A percentile compares a stretch with the other conserved stretches of the same genome.
Evolutionary conservation across 352 stramenopile genomes (phyloP).

Genomic region (Elongisporangium undulatum): DNA sequence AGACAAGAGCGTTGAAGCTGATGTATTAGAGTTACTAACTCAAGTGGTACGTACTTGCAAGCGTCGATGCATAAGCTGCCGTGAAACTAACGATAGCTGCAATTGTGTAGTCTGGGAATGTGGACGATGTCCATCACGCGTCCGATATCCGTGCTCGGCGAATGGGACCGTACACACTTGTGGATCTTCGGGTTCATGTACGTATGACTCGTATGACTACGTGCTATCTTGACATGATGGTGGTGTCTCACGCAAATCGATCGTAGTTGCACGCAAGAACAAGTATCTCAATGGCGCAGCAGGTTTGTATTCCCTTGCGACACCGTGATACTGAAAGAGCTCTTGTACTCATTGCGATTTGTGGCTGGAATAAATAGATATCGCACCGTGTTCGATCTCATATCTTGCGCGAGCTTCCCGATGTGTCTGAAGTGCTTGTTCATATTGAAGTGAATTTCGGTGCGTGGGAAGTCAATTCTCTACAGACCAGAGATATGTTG

Average conservation of each 20-base stretch:
- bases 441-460: constrained; percentile 78
- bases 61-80: neutral
- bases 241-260: neutral
- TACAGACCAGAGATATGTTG: neutral
- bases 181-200: constrained; percentile 84
- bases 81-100: neutral
- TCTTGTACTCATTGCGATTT: constrained; percentile 1
- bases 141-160: constrained; percentile 78
- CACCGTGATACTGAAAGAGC: no score
- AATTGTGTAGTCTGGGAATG: constrained; percentile 24
- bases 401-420: constrained; percentile 58
- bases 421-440: constrained; percentile 87
- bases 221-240: constrained; percentile 3
- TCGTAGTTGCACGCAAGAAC: constrained; percentile 63
- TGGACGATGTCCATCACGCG: constrained; percentile 75
- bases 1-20: constrained; percentile 78
- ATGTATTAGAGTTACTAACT: constrained; percentile 72
- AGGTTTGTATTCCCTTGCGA: constrained; percentile 26
- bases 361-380: constrained; percentile 26
- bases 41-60: constrained; percentile 43
- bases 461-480: constrained; percentile 14
- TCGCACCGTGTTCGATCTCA: constrained; percentile 60
- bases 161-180: constrained; percentile 86
- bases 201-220: constrained; percentile 11
- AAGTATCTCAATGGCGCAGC: constrained; percentile 82